Evolutionary conservation across 2,329 filamentous ascomycete genomes (phyloP).

Genomic region (Calonectria henricotiae): DNA sequence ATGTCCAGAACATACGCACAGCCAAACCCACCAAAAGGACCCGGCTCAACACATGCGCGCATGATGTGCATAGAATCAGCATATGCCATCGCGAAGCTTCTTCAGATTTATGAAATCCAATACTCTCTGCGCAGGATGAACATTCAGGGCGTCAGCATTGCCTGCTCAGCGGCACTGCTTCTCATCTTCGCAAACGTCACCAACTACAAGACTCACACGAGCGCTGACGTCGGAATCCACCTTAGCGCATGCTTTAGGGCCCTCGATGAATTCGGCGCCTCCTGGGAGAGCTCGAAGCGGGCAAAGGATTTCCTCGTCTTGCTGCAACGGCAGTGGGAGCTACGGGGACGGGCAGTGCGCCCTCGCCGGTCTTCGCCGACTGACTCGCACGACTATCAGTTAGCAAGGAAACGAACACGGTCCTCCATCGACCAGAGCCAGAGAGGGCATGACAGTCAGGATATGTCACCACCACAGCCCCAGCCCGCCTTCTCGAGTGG

Average conservation of each 20-base stretch:
- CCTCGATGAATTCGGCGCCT: conserved; percentile 44
- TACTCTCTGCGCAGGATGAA: conserved; percentile 45
- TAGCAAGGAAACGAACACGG: conserved; percentile 43
- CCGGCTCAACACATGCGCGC: conserved; percentile 47
- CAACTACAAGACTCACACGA: conserved; percentile 39
- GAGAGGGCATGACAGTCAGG: conserved; percentile 15
- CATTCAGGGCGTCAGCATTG: conserved; percentile 44
- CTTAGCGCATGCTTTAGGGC: conserved; percentile 50
- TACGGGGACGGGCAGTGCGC: conserved; percentile 32
- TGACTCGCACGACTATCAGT: conserved; percentile 17
- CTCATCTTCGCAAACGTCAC: conserved; percentile 46
- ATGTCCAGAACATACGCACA: conserved; percentile 50
- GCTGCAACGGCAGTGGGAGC: conserved; percentile 48
- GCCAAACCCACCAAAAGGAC: conserved; percentile 45
- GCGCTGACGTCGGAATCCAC: conserved; percentile 37
- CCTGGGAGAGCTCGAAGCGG: conserved; percentile 51
- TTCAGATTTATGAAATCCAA: conserved; percentile 41
- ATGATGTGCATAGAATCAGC: conserved; percentile 50
- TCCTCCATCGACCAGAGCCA: conserved; percentile 33
- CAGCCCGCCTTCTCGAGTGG: conserved; percentile 30
- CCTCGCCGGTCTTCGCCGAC: conserved; percentile 22
- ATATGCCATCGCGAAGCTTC: conserved; percentile 41
- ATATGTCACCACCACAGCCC: conserved; percentile 27
- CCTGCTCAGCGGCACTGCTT: conserved; percentile 38
- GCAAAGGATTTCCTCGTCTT: conserved; percentile 47